Evolutionary conservation across 441 rosid genomes (phyloP), one percentile per base, ranked within the genome.

Genomic region (Omphalea diandra): DNA sequence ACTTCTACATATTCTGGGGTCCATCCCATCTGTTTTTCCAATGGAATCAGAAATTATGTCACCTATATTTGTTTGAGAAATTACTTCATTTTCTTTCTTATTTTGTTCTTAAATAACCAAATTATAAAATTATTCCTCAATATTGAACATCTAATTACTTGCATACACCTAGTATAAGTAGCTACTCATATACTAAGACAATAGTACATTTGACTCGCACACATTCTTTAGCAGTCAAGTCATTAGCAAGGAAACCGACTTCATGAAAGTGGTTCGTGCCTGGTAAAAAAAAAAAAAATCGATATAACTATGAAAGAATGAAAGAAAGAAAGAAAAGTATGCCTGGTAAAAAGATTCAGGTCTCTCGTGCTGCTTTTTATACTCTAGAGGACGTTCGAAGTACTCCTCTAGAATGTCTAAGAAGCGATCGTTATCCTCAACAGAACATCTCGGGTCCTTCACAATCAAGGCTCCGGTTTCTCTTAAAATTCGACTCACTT

Each of bases 1-100:
- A 94, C 89, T 79, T 94, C 99, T 27, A 92, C 93, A 17, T 98
- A 97, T 65, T 92, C 98, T 1, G 97, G 98, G 18, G 97, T 94
- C 68, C 83, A 95, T 52, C 98, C 98, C 69, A 94, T 97, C 98
- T 94, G 81, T 57, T 46, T 58, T 36, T 64, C 71, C 77, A 73
- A 66, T 60, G 58, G n/a, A 68, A 70, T 18, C 67, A 68, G 66
- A 67, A 64, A 32, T 35, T 29, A 20, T 63, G 55, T 41, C 5
- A 32, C 18, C n/a, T n/a, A n/a, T n/a, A n/a, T n/a, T n/a, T n/a
- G n/a, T n/a, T n/a, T n/a, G n/a, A n/a, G n/a, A n/a, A n/a, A n/a
- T n/a, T n/a, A n/a, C n/a, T n/a, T n/a, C n/a, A n/a, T 55, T 54
- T 29, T 5, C 7, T 27, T 62, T 6, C 57, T n/a, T n/a, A n/a